phyloP scores from a whole-genome alignment of 2,329 filamentous ascomycete genomes.

The Aspergillus eucalypticola region DNA sequence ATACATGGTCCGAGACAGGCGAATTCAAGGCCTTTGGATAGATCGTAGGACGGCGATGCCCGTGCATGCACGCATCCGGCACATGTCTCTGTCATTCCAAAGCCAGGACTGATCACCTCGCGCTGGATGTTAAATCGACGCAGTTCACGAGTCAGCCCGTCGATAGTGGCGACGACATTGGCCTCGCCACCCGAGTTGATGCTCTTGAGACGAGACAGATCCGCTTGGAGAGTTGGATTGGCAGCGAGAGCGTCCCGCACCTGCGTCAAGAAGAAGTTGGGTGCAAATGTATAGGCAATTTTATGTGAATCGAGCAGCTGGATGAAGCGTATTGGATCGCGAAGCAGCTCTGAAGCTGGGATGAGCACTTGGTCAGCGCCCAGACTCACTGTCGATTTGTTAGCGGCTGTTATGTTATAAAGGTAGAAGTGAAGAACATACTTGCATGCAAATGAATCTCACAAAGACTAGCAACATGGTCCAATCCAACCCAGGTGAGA shows the following conservation, averaged over 20 bases:
- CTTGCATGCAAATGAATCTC: constrained; percentile 52
- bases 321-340: constrained; percentile 44
- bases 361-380: constrained; percentile 24
- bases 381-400: constrained; percentile 8
- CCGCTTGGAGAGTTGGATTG: neutral
- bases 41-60: neutral
- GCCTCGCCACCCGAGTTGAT: constrained; percentile 45
- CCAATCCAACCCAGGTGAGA: constrained; percentile 54
- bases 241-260: neutral
- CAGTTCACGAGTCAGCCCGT: constrained; percentile 36
- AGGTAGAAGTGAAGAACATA: neutral
- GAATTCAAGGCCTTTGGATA: constrained; percentile 12
- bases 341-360: constrained; percentile 15
- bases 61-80: constrained; percentile 36
- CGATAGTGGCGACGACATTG: constrained; percentile 34
- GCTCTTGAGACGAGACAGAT: constrained; percentile 18
- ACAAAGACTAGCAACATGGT: constrained; percentile 55
- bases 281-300: constrained; percentile 27
- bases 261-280: constrained; percentile 28
- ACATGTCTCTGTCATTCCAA: constrained; percentile 52
- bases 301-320: constrained; percentile 42
- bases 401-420: neutral
- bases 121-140: constrained; percentile 29
- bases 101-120: constrained; percentile 38
- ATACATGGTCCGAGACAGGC: constrained; percentile 23